These are phyloP conservation scores for Rhizophagus prolifer DNA, from an alignment of 192 early-diverging fungal genomes.

Conservation along the genomic window DNA sequence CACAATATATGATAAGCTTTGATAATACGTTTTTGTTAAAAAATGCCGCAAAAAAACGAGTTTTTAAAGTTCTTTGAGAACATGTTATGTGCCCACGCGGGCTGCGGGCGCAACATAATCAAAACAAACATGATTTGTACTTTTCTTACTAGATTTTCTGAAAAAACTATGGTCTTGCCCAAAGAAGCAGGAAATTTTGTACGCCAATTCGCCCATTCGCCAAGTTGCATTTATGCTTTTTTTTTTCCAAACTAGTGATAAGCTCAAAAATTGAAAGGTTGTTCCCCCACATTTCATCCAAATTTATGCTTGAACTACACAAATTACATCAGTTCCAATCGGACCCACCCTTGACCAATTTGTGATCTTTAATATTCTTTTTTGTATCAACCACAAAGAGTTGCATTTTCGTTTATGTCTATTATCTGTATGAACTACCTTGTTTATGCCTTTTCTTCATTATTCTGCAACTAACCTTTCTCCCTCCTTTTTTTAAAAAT, in stretches of 20 bases:
- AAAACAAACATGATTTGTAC: too few relatives aligned
- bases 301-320: slow-evolving; percentile 2
- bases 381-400: background rate
- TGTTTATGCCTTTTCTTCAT: slow-evolving; percentile 17
- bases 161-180: too few relatives aligned
- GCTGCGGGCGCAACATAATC: too few relatives aligned
- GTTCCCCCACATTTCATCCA: slow-evolving; percentile 1
- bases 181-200: background rate
- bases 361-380: background rate
- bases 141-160: too few relatives aligned
- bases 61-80: too few relatives aligned
- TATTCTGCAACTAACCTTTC: slow-evolving; percentile 5
- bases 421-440: background rate
- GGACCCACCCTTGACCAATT: slow-evolving; percentile 2
- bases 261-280: background rate
- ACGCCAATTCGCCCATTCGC: background rate
- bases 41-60: too few relatives aligned
- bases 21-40: too few relatives aligned
- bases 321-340: slow-evolving; percentile 3
- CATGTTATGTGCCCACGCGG: too few relatives aligned
- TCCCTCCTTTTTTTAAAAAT: background rate
- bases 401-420: slow-evolving; percentile 5
- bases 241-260: too few relatives aligned
- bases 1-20: too few relatives aligned
- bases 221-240: background rate